Percentiles rank a stretch among this genome's conserved stretches.
phyloP scores from a whole-genome alignment of 225 moss, liverwort and hornwort species.

The Takakia lepidozioides region DNA sequence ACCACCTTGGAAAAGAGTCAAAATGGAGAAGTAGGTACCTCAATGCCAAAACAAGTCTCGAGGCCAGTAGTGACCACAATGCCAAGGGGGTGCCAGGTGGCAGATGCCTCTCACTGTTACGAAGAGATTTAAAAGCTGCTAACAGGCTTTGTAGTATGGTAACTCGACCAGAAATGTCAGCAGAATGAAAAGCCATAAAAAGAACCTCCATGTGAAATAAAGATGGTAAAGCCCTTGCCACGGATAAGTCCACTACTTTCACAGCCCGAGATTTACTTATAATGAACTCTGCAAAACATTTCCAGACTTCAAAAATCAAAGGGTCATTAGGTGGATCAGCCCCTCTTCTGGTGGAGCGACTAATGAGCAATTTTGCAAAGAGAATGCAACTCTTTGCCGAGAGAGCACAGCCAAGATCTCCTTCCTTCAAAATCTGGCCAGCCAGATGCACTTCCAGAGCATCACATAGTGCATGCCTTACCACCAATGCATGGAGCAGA shows the following conservation, averaged over 20 bases:
- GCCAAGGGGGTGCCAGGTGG: constrained; percentile 60
- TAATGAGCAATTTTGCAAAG: constrained; percentile 78
- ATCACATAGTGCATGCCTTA: constrained; percentile 70
- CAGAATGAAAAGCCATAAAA: constrained; percentile 96
- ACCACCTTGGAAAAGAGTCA: constrained; percentile 83
- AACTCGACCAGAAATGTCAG: constrained; percentile 64
- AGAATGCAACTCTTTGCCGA: constrained; percentile 70
- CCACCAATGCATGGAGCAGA: constrained; percentile 75
- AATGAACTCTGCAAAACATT: constrained; percentile 79
- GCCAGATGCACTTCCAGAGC: constrained; percentile 85
- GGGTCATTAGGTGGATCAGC: constrained; percentile 61
- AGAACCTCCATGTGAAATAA: constrained; percentile 98
- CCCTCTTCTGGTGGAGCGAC: constrained; percentile 58
- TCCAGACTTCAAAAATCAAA: constrained; percentile 85
- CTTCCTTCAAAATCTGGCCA: constrained; percentile 72
- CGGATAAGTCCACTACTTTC: constrained; percentile 61
- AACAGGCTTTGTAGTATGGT: constrained; percentile 65
- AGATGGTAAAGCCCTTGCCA: constrained; percentile 76
- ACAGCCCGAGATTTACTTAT: constrained; percentile 57
- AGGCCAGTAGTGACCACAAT: constrained; percentile 84
- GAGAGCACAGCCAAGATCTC: constrained; percentile 64
- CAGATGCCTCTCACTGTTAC: constrained; percentile 68
- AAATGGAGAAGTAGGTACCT: constrained; percentile 79
- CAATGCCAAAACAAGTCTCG: constrained; percentile 86
- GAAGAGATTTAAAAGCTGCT: constrained; percentile 63